phyloP scores from a whole-genome alignment of 768 basidiomycete genomes.

The Pluteus cervinus region DNA sequence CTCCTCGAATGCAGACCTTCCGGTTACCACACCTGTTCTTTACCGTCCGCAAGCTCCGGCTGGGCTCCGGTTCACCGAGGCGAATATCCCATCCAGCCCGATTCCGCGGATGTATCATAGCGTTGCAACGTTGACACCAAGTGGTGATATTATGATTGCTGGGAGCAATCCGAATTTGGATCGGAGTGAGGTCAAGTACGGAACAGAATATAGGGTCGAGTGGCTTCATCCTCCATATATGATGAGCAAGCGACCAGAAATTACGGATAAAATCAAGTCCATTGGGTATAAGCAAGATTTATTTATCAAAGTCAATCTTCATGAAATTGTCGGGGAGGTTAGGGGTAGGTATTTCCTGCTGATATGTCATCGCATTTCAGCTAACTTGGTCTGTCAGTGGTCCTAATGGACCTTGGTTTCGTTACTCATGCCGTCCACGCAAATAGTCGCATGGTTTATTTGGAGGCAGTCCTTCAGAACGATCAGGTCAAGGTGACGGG shows the following conservation, averaged over 20 bases:
- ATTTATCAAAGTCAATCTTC: conserved; percentile 38
- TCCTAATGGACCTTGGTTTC: conserved; percentile 77
- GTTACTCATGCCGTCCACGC: conserved; percentile 75
- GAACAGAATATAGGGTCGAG: conserved; percentile 87
- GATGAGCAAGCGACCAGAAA: conserved; percentile 49
- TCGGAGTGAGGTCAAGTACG: conserved; percentile 63
- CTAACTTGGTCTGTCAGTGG: conserved; percentile 36
- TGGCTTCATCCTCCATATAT: conserved; percentile 83
- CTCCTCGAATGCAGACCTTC: conserved; percentile 71
- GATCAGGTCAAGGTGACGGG: conserved; percentile 50
- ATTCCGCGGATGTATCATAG: conserved; percentile 81
- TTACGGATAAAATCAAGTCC: conserved; percentile 25
- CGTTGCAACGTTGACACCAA: conserved; percentile 73
- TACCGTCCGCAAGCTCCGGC: conserved; percentile 51
- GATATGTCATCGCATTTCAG: background rate
- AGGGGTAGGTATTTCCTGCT: conserved; percentile 35
- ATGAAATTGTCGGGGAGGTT: conserved; percentile 31
- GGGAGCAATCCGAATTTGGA: conserved; percentile 85
- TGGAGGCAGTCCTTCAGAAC: conserved; percentile 36
- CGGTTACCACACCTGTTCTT: conserved; percentile 62
- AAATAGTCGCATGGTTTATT: conserved; percentile 70
- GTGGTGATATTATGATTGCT: conserved; percentile 68
- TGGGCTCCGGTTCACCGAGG: conserved; percentile 53
- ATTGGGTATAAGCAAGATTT: conserved; percentile 42
- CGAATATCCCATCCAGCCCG: conserved; percentile 53